Evolutionary conservation across 192 early-diverging fungal species (phyloP), one percentile per base, ranked within the genome.

Genomic region (Irineochytrium annulatum): DNA sequence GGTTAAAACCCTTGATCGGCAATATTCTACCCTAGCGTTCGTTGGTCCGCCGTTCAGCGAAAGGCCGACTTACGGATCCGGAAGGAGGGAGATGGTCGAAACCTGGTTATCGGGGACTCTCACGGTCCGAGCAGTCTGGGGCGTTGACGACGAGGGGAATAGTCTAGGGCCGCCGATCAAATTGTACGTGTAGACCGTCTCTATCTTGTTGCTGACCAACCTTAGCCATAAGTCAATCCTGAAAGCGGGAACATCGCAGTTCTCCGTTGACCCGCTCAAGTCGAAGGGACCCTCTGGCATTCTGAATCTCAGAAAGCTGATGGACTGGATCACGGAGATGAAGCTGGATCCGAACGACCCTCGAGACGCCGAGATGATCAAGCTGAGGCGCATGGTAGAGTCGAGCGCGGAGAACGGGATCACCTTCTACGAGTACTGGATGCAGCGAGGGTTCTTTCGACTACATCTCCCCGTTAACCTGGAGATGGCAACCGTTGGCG

Each of bases 261-360:
- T 34, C 68, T 3, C 39, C 37, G 53, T 60, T 3, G 61, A 79
- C 43, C 70, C 65, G 1, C 48, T 73, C 16, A 43, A 29, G 20
- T 43, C 60, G 8, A 46, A 34, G 34, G 69, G 70, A 6, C 46
- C 61, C 0, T 55, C 60, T 19, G 68, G 67, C 8, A 41, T 69
- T 13, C 14, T 77, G 16, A 67, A 74, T 43, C 22, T 77, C 8
- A 55, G 65, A 30, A 71, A 68, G 51, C 43, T 69, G 41, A 65
- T 71, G 73, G 74, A 80, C 52, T 76, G 72, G 77, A 67, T 76
- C 27, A 51, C 52, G 31, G 65, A 70, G 13, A 37, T 65, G 1
- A 46, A 45, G 22, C 31, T 78, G n/a, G 77, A 78, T 63, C 75
- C 75, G 2, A 76, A 78, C 39, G 77, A 78, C 57, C 77, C 73